Evolutionary conservation across 352 stramenopile genomes (phyloP).

Genomic region (Blastocystis sp.): DNA sequence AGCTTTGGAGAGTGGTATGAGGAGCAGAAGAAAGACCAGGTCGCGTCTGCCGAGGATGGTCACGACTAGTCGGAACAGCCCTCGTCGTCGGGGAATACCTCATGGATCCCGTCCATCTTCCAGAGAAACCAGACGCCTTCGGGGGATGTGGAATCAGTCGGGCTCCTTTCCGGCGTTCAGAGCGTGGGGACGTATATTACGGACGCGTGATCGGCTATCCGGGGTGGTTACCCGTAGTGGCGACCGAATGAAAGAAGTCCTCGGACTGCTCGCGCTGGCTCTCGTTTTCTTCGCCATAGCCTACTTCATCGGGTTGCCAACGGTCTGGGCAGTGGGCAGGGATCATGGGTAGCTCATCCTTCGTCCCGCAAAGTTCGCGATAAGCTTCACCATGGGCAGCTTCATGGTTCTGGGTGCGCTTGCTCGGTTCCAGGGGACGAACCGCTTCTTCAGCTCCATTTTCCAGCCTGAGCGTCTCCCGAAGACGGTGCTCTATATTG

Average conservation of each 20-base stretch:
- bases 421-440: slow-evolving; percentile 14
- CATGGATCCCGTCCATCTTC: neutral
- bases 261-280: slow-evolving; percentile 44
- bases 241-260: slow-evolving; percentile 60
- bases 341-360: slow-evolving; percentile 33
- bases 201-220: neutral
- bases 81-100: neutral
- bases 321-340: neutral
- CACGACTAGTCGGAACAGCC: neutral
- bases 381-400: slow-evolving; percentile 68
- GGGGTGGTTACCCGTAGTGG: neutral
- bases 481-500: slow-evolving; percentile 16
- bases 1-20: slow-evolving; percentile 69
- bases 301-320: slow-evolving; percentile 63
- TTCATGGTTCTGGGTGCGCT: slow-evolving; percentile 50
- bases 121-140: neutral
- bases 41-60: neutral
- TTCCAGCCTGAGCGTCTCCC: slow-evolving; percentile 38
- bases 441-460: slow-evolving; percentile 10
- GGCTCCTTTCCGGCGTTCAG: slow-evolving; percentile 1
- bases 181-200: slow-evolving; percentile 19
- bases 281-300: slow-evolving; percentile 64
- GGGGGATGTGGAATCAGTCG: slow-evolving; percentile 51
- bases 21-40: slow-evolving; percentile 57
- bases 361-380: slow-evolving; percentile 63